Conservation (phyloP, 2,329 filamentous ascomycete genomes). For the Xylariomycetidae sp. region DNA sequence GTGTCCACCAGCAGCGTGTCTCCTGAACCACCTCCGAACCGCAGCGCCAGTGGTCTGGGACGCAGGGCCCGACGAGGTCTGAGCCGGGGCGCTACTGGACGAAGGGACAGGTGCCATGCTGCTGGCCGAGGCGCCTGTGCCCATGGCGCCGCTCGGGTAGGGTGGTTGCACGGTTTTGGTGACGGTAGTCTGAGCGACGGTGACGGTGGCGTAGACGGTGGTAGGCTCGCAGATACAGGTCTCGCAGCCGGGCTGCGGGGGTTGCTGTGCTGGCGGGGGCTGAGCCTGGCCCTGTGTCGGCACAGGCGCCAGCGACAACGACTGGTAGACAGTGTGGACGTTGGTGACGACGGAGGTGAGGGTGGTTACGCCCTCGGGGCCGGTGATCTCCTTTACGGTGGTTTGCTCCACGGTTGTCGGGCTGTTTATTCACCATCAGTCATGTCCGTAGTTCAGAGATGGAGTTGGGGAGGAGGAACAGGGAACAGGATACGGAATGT, state of each 20-base stretch:
- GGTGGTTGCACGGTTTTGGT: constrained; percentile 22
- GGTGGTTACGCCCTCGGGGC: too few relatives aligned
- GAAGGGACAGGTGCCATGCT: constrained; percentile 8
- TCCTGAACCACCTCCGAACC: constrained; percentile 20
- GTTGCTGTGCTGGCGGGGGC: neutral
- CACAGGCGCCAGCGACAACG: constrained; percentile 3
- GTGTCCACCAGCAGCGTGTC: constrained; percentile 10
- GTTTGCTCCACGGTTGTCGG: too few relatives aligned
- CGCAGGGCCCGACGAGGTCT: constrained; percentile 1
- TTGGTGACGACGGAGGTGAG: constrained; percentile 13
- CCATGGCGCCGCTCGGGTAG: constrained; percentile 17
- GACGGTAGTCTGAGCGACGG: constrained; percentile 12
- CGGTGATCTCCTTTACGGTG: too few relatives aligned
- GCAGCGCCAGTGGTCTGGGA: constrained; percentile 9
- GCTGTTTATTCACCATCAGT: too few relatives aligned
- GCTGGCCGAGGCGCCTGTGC: constrained; percentile 3
- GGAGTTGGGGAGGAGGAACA: too few relatives aligned
- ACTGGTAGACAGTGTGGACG: constrained; percentile 7
- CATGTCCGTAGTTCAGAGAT: too few relatives aligned
- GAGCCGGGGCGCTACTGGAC: constrained; percentile 1
- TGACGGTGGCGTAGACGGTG: constrained; percentile 21
- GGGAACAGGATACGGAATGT: too few relatives aligned
- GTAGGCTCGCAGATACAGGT: constrained; percentile 17
- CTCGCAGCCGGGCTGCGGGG: neutral
- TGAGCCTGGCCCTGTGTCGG: constrained; percentile 1